Percentiles rank a stretch among this genome's conserved stretches.
phyloP scores from a whole-genome alignment of 768 basidiomycete species.

The Tulasnella sp. region DNA sequence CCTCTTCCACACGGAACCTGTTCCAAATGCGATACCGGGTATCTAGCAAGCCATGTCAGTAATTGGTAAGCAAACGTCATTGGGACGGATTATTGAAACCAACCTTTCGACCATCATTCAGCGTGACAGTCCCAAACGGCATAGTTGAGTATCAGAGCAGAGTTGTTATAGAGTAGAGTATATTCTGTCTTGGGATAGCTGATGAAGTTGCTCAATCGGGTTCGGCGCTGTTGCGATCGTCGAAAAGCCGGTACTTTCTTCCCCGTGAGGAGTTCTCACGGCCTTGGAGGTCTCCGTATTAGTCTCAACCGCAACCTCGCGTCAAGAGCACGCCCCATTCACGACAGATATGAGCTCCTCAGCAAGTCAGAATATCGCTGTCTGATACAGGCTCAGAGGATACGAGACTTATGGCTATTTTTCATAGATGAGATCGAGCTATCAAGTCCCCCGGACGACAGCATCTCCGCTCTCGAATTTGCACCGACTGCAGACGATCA shows the following conservation, averaged over 20 bases:
- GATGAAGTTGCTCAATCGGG: background rate
- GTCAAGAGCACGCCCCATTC: background rate
- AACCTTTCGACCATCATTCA: conserved; percentile 42
- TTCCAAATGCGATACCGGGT: conserved; percentile 51
- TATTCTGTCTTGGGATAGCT: too few species aligned
- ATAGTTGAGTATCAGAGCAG: conserved; percentile 25
- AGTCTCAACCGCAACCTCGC: background rate
- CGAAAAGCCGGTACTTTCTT: background rate
- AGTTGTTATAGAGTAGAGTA: too few species aligned
- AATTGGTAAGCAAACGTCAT: background rate
- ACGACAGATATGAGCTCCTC: background rate
- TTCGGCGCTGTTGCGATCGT: background rate
- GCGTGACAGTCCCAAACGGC: conserved; percentile 48
- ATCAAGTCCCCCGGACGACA: conserved; percentile 63
- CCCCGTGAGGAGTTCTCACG: background rate
- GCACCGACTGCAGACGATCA: conserved; percentile 70
- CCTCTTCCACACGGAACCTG: conserved; percentile 52
- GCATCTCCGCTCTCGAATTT: conserved; percentile 68
- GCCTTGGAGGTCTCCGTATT: background rate
- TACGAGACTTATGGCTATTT: background rate
- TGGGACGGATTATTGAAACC: conserved; percentile 17
- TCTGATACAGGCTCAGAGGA: background rate
- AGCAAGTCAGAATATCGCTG: background rate
- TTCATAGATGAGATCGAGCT: conserved; percentile 3
- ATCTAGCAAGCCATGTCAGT: conserved; percentile 38